A percentile compares a stretch with the other conserved stretches of the same genome.
phyloP scores from a whole-genome alignment of 2,329 filamentous ascomycete genomes.

The Tolypocladium endophyticum region DNA sequence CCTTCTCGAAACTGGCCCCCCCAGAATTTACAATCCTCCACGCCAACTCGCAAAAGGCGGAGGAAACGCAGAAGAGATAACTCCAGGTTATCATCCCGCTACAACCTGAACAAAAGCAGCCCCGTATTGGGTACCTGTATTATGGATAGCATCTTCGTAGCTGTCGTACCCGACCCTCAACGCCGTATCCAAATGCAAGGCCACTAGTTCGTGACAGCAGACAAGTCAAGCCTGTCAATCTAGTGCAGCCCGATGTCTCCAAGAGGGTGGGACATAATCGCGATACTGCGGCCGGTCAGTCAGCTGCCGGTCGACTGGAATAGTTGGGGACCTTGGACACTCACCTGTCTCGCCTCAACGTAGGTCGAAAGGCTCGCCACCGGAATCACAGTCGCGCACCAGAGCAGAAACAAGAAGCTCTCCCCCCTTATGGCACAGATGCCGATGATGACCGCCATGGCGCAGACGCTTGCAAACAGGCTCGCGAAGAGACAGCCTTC shows the following conservation, averaged over 20 bases:
- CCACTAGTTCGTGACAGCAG: neutral
- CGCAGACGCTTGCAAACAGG: neutral
- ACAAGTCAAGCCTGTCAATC: neutral
- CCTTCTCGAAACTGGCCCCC: neutral
- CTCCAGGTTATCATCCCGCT: neutral
- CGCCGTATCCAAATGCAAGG: neutral
- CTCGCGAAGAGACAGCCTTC: neutral
- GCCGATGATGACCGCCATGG: neutral
- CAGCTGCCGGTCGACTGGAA: neutral
- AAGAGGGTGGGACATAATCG: neutral
- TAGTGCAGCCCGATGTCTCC: neutral
- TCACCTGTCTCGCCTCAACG: neutral
- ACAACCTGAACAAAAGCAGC: too few relatives aligned
- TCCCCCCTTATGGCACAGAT: neutral
- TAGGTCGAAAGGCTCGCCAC: neutral
- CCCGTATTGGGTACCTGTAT: neutral
- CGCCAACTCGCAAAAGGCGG: neutral
- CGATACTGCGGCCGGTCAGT: neutral
- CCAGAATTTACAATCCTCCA: too few relatives aligned
- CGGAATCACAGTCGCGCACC: neutral
- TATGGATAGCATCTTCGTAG: neutral
- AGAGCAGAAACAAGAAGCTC: neutral
- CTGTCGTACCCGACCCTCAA: neutral
- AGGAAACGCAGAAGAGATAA: neutral
- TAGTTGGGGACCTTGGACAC: neutral